A percentile compares a stretch with the other conserved stretches of the same genome.
Evolutionary conservation across 441 rosid species (phyloP).

Genomic region (Viola pubescens): DNA sequence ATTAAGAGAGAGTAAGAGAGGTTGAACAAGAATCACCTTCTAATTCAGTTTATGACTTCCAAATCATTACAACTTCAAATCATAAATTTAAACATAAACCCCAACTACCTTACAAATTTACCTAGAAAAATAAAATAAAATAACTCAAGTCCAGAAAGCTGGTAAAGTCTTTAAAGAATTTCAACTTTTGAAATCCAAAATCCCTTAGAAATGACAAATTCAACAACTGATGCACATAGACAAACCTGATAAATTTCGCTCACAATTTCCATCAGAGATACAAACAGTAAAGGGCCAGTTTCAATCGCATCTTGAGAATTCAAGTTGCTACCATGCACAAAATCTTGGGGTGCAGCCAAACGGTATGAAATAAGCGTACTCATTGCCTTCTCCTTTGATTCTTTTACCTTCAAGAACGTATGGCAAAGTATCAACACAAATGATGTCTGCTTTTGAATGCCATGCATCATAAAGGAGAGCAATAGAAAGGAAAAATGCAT

Average conservation of each 20-base stretch:
- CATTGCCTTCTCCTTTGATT: slow-evolving; percentile 91
- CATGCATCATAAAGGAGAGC: not conserved
- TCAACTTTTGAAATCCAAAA: slow-evolving; percentile 1
- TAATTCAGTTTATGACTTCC: not conserved
- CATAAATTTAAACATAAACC: not conserved
- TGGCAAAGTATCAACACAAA: slow-evolving; percentile 2
- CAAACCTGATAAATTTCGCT: slow-evolving; percentile 90
- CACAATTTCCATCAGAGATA: slow-evolving; percentile 86
- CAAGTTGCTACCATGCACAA: slow-evolving; percentile 44
- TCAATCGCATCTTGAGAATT: slow-evolving; percentile 50
- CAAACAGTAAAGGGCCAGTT: slow-evolving; percentile 43
- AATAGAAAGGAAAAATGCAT: not conserved
- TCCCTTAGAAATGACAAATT: slow-evolving; percentile 1
- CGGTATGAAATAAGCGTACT: slow-evolving; percentile 57
- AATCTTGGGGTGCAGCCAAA: slow-evolving; percentile 34
- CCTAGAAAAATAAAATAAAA: not conserved
- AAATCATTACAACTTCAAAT: not conserved
- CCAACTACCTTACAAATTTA: not conserved
- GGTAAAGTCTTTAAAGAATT: slow-evolving; percentile 1
- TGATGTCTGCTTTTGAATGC: not conserved
- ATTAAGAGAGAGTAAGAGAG: slow-evolving; percentile 1
- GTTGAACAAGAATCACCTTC: not conserved
- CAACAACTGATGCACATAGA: slow-evolving; percentile 4
- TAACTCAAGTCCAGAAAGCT: not conserved
- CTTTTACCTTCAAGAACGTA: slow-evolving; percentile 60